phyloP scores from a whole-genome alignment of 441 rosid genomes.

The Corymbia calophylla region DNA sequence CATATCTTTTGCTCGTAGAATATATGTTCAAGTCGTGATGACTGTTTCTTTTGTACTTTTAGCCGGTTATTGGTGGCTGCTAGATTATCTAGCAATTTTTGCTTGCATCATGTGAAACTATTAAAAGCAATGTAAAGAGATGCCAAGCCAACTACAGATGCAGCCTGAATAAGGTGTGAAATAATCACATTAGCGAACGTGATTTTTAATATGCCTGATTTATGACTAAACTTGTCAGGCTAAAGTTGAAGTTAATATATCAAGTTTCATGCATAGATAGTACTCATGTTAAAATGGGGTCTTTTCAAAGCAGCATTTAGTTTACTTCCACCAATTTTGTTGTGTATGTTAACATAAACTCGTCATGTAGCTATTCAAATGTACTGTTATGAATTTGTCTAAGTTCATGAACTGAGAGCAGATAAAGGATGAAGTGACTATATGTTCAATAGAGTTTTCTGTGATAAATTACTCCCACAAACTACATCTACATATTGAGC shows the following conservation, averaged over 20 bases:
- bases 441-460: background rate
- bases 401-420: background rate
- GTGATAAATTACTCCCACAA: background rate
- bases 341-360: background rate
- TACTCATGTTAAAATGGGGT: background rate
- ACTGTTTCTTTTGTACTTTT: background rate
- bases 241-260: background rate
- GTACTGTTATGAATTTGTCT: background rate
- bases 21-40: background rate
- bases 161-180: background rate
- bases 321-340: background rate
- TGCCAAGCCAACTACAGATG: background rate
- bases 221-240: background rate
- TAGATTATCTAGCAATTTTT: background rate
- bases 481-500: background rate
- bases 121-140: background rate
- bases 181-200: background rate
- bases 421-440: background rate
- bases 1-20: background rate
- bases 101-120: background rate
- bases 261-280: background rate
- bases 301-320: background rate
- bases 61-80: background rate
- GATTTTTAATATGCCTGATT: background rate
- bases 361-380: background rate